A percentile compares a stretch with the other conserved stretches of the same genome.
Evolutionary conservation across 2,329 filamentous ascomycete species (phyloP).

Genomic region (Penicillium hordei): DNA sequence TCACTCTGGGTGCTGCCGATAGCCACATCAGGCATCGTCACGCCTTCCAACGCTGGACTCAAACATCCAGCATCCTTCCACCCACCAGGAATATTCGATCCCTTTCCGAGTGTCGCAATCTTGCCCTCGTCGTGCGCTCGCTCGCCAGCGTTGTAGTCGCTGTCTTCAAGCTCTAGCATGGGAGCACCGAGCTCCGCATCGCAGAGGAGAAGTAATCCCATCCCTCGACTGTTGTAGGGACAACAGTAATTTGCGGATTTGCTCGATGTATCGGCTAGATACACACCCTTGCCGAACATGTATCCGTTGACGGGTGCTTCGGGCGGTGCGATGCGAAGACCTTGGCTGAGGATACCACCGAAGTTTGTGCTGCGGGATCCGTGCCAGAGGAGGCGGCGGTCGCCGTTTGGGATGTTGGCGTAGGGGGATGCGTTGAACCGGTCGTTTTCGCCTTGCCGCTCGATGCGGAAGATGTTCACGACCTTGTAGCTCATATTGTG

Average conservation of each 20-base stretch:
- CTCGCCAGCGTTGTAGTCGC: slow-evolving; percentile 64
- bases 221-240: slow-evolving; percentile 60
- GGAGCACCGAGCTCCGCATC: slow-evolving; percentile 79
- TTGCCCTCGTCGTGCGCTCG: slow-evolving; percentile 61
- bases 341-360: slow-evolving; percentile 82
- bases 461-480: slow-evolving; percentile 77
- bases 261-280: slow-evolving; percentile 79
- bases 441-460: slow-evolving; percentile 68
- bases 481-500: slow-evolving; percentile 58
- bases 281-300: slow-evolving; percentile 90
- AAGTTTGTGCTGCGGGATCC: slow-evolving; percentile 81
- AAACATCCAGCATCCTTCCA: slow-evolving; percentile 77
- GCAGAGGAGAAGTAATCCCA: slow-evolving; percentile 75
- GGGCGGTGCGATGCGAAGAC: slow-evolving; percentile 79
- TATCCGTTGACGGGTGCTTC: slow-evolving; percentile 76
- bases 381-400: slow-evolving; percentile 82
- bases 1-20: background rate
- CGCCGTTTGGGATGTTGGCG: slow-evolving; percentile 54
- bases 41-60: slow-evolving; percentile 63
- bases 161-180: slow-evolving; percentile 61
- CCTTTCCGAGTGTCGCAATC: slow-evolving; percentile 70
- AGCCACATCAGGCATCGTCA: slow-evolving; percentile 57
- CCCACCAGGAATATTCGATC: slow-evolving; percentile 59
- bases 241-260: slow-evolving; percentile 81
- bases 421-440: slow-evolving; percentile 63